Percentiles rank a stretch among this genome's conserved stretches.
Evolutionary conservation across 345 rosid genomes (phyloP).

Genomic region (Salix purpurea): DNA sequence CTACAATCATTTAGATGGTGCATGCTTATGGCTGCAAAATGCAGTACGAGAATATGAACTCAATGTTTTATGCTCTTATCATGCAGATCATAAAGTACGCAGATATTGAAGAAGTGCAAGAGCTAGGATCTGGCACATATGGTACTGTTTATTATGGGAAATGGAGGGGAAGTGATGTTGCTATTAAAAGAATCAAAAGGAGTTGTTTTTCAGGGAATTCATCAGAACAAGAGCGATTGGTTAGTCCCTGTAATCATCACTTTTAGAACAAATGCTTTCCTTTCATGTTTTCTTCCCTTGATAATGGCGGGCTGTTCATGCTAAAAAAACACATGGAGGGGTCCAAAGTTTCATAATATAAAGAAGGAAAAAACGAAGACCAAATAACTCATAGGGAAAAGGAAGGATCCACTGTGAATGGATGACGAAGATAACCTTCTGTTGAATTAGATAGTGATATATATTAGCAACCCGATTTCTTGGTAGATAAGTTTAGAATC

Average conservation of each 20-base stretch:
- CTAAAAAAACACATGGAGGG: background rate
- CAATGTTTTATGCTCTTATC: background rate
- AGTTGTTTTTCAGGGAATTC: slow-evolving; percentile 73
- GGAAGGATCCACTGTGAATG: too few relatives aligned
- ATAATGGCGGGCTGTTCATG: background rate
- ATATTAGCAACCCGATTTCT: background rate
- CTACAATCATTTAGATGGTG: background rate
- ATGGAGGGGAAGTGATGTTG: slow-evolving; percentile 98
- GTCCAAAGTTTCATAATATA: background rate
- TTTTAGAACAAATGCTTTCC: background rate
- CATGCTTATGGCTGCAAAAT: background rate
- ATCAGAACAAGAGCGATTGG: slow-evolving; percentile 83
- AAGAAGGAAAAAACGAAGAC: background rate
- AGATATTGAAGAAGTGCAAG: slow-evolving; percentile 78
- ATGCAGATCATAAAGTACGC: slow-evolving; percentile 64
- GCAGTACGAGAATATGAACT: background rate
- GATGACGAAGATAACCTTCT: background rate
- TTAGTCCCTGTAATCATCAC: slow-evolving; percentile 25
- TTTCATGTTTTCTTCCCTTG: background rate
- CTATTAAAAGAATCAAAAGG: slow-evolving; percentile 83
- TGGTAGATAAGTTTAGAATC: background rate
- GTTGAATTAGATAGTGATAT: background rate
- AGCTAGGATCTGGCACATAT: slow-evolving; percentile 89
- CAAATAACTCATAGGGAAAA: background rate
- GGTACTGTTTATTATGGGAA: slow-evolving; percentile 88